Conservation (phyloP, 768 basidiomycete genomes). For the Suillus fuscotomentosus region DNA sequence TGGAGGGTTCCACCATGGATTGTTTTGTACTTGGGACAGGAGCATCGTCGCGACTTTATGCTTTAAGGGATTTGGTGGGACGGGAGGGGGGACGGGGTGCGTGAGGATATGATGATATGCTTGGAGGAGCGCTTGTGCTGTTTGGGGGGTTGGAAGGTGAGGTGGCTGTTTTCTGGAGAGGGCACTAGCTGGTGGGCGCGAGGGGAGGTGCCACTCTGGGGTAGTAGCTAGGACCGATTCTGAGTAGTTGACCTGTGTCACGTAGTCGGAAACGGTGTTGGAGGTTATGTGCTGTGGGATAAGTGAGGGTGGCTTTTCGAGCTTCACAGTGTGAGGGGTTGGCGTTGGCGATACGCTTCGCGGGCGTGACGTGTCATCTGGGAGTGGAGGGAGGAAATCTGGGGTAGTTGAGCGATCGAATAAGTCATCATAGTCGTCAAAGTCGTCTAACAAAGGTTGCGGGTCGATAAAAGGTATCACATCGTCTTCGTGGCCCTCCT, state of each 20-base stretch:
- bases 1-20: conserved; percentile 65
- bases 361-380: conserved; percentile 23
- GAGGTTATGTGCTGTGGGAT: conserved; percentile 42
- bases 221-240: conserved; percentile 66
- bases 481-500: conserved; percentile 57
- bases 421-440: background rate
- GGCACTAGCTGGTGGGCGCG: conserved; percentile 29
- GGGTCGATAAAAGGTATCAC: conserved; percentile 52
- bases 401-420: conserved; percentile 32
- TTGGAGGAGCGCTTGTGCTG: conserved; percentile 60
- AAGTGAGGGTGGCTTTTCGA: conserved; percentile 37
- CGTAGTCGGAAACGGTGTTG: conserved; percentile 59
- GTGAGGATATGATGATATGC: conserved; percentile 81
- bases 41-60: conserved; percentile 79
- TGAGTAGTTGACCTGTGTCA: conserved; percentile 70
- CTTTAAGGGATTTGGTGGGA: conserved; percentile 55
- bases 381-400: conserved; percentile 35
- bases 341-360: conserved; percentile 38
- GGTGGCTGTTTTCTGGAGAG: conserved; percentile 18
- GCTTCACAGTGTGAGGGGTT: conserved; percentile 27
- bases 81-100: conserved; percentile 54
- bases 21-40: conserved; percentile 52
- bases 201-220: conserved; percentile 70
- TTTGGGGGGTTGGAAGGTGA: conserved; percentile 49
- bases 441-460: conserved; percentile 13